phyloP scores from a whole-genome alignment of 805 yeast genomes.

The Danielia oregonensis region DNA sequence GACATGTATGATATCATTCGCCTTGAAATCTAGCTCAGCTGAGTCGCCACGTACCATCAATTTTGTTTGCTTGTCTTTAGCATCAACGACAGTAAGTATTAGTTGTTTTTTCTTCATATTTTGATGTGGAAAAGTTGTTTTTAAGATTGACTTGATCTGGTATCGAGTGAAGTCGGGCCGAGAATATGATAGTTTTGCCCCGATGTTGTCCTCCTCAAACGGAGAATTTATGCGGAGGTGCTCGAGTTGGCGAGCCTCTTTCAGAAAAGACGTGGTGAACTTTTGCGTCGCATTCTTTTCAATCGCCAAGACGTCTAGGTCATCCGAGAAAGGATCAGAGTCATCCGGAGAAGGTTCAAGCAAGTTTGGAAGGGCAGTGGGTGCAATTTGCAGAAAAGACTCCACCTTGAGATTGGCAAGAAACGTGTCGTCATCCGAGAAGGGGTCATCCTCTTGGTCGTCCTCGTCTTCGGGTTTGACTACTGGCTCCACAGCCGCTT shows the following conservation, averaged over 20 bases:
- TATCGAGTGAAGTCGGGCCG: slow-evolving; percentile 48
- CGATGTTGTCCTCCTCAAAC: slow-evolving; percentile 2
- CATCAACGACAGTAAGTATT: slow-evolving; percentile 50
- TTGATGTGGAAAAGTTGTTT: slow-evolving; percentile 26
- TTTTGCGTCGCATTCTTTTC: slow-evolving; percentile 13
- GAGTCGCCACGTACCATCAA: slow-evolving; percentile 62
- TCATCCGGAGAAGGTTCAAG: slow-evolving; percentile 4
- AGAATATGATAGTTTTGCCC: slow-evolving; percentile 40
- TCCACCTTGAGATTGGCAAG: slow-evolving; percentile 11
- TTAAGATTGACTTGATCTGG: slow-evolving; percentile 35
- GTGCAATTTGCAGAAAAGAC: slow-evolving; percentile 3
- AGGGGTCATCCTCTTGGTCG: slow-evolving; percentile 20
- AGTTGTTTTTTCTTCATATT: slow-evolving; percentile 41
- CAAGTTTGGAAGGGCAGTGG: neutral
- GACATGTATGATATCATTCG: slow-evolving; percentile 59
- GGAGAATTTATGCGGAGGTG: neutral
- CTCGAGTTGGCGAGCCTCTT: neutral
- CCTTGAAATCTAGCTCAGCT: slow-evolving; percentile 44
- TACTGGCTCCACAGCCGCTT: no score
- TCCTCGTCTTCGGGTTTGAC: no score
- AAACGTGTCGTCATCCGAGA: slow-evolving; percentile 28
- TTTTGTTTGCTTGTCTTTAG: slow-evolving; percentile 27
- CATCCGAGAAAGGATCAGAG: slow-evolving; percentile 18
- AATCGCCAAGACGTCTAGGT: slow-evolving; percentile 13
- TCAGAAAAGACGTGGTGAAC: slow-evolving; percentile 4